Evolutionary conservation across 1,284 basidiomycete species (phyloP), one percentile per base, ranked within the genome.

Genomic region (Pseudozyma tsukubaensis): DNA sequence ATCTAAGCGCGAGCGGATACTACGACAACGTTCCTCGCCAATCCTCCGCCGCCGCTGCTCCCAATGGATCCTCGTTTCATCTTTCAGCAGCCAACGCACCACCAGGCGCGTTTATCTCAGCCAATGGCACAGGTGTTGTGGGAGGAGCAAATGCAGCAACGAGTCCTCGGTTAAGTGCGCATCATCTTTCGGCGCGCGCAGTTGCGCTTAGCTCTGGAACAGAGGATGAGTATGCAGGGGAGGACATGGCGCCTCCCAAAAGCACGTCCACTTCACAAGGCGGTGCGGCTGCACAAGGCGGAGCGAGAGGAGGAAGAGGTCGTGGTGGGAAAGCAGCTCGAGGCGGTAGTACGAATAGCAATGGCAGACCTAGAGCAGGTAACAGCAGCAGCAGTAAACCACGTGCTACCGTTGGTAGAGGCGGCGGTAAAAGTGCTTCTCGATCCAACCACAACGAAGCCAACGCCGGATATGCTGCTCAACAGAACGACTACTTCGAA

Each of bases 1-100:
- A 29, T 6, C 6, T 29, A 29, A 29, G 24, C 24, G 24, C 3
- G 6, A 29, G 24, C 24, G 24, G 24, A 3, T 64, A 56, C 45
- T 64, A 70, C 61, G 61, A 70, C 53, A 64, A 59, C 37, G 57
- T 70, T 6, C 57, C 67, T 7, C 52, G 61, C 11, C 64, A 60
- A 40, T 56, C 57, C 14, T 42, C 64, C 44, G 21, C 56, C 34
- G 48, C 67, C 2, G 42, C 19, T 11, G 40, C 21, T 10, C 52
- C 52, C 44, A 45, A 45, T 45, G 44, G 44, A 16, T 18, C 44
- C 12, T 9, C 56, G 8, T 69, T 59, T 39, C 52, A 53, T 16
- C 24, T 29, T 29, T 29, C 24, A 29, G n/a, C 53, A 3, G 21
- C 54, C 5, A 32, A 53, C 24, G 24, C 24, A 29, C 24, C 24